Evolutionary conservation across 1,284 basidiomycete species (phyloP).

Genomic region (Cryptococcus sp.): DNA sequence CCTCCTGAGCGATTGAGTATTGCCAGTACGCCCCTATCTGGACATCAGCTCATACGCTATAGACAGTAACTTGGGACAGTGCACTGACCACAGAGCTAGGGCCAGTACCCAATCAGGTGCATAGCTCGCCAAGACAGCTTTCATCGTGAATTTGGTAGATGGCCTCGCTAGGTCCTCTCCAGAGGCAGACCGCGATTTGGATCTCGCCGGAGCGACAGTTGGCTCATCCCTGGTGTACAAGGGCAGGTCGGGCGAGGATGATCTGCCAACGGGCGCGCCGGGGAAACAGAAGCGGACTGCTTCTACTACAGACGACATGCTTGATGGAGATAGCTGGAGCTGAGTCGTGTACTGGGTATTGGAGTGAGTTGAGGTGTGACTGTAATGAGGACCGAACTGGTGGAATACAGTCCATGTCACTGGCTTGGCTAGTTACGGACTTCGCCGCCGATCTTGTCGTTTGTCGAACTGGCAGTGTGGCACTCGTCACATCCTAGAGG

Average conservation of each 20-base stretch:
- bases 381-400: too few species aligned
- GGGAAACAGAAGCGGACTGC: conserved; percentile 44
- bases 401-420: too few species aligned
- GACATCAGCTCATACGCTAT: not conserved
- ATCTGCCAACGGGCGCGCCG: conserved; percentile 18
- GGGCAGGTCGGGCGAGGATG: conserved; percentile 15
- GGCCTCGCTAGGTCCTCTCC: conserved; percentile 13
- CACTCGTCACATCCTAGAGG: too few species aligned
- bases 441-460: too few species aligned
- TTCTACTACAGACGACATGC: conserved; percentile 34
- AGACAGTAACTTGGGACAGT: too few species aligned
- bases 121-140: conserved; percentile 37
- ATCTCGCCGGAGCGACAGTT: not conserved
- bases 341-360: not conserved
- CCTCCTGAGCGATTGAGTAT: conserved; percentile 72
- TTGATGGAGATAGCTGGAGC: not conserved
- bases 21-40: conserved; percentile 64
- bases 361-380: not conserved
- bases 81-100: conserved; percentile 66
- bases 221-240: conserved; percentile 14
- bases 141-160: conserved; percentile 27
- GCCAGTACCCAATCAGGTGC: conserved; percentile 64
- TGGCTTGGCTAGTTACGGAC: too few species aligned
- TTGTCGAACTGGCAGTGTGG: too few species aligned
- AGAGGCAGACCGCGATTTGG: not conserved